Evolutionary conservation across 2,329 filamentous ascomycete species (phyloP), one percentile per base, ranked within the genome.

Genomic region (Colletotrichum lupini): DNA sequence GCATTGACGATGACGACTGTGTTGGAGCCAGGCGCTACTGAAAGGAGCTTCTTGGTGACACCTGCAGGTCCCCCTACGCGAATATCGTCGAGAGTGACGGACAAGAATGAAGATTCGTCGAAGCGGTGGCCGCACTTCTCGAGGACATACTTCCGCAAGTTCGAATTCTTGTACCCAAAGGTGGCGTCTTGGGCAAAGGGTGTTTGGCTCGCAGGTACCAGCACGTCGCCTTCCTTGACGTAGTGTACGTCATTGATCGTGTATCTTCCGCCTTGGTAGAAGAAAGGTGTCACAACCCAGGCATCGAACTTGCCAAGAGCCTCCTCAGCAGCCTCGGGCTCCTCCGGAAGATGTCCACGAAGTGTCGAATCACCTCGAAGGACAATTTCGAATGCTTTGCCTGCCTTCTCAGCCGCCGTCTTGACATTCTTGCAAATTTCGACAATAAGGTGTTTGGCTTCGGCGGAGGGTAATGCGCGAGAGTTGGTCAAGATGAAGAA

Each of bases 401-500:
- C 79, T 0, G 83, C 81, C 4, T 80, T 78, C 2, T 78, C 77
- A 0, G 86, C 85, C 0, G 88, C 89, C 9, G 78, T 67, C 24
- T 84, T 79, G 3, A 91, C 76, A 72, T 89, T 88, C 4, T 76
- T 75, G 75, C 87, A 89, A 62, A 91, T 89, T 24, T 85, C 84
- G 8, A 77, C 76, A 75, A 90, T 87, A 1, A 91, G 83, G 0
- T 77, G 74, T 19, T 83, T 80, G 0, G 89, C 89, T 56, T 86
- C 83, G 0, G 78, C 77, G 0, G 87, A 84, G 24, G 86, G 87
- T 2, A 91, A 79, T 0, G 89, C 89, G 5, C 89, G 86, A 3
- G 88, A 90, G 77, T 91, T 91, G 42, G 89, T 91, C 6, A 90
- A 82, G 74, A 91, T 90, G 81, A 91, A 91, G 83, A 91, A 91